Conservation (phyloP, 78 protist species). For the Dictyostelium firmibasis region DNA sequence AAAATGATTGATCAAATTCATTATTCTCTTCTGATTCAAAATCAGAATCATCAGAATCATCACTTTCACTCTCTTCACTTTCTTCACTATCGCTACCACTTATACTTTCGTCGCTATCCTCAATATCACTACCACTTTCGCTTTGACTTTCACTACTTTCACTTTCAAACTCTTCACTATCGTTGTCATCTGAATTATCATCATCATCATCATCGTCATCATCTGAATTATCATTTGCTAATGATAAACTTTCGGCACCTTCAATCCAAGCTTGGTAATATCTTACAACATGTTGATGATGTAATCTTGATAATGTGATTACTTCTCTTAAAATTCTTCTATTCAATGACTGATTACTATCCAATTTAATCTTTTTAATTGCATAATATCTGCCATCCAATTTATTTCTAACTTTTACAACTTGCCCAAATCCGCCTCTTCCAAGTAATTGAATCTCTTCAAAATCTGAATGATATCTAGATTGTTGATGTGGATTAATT, state of each 20-base stretch:
- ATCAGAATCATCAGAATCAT: not conserved
- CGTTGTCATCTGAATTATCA: not conserved
- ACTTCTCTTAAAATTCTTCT: constrained; percentile 79
- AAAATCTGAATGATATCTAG: constrained; percentile 78
- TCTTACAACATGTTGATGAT: constrained; percentile 86
- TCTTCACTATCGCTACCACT: not conserved
- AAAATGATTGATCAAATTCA: not conserved
- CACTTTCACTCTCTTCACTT: not conserved
- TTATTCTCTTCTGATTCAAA: not conserved
- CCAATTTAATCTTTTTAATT: constrained; percentile 79
- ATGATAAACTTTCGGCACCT: constrained; percentile 28
- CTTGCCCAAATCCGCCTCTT: constrained; percentile 78
- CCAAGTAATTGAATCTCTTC: constrained; percentile 66
- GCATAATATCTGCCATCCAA: constrained; percentile 83
- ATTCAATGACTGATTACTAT: constrained; percentile 46
- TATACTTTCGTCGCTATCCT: not conserved
- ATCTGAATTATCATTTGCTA: not conserved
- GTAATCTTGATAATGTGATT: constrained; percentile 77
- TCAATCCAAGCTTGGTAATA: constrained; percentile 89
- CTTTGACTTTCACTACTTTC: not conserved
- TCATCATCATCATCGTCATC: constrained; percentile 21
- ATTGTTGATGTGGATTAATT: constrained; percentile 39
- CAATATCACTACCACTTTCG: not conserved
- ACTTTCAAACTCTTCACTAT: not conserved
- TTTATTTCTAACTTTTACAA: constrained; percentile 59